Evolutionary conservation across 2,329 filamentous ascomycete species (phyloP), one percentile per base, ranked within the genome.

Genomic region (Pseudofabraea citricarpa): DNA sequence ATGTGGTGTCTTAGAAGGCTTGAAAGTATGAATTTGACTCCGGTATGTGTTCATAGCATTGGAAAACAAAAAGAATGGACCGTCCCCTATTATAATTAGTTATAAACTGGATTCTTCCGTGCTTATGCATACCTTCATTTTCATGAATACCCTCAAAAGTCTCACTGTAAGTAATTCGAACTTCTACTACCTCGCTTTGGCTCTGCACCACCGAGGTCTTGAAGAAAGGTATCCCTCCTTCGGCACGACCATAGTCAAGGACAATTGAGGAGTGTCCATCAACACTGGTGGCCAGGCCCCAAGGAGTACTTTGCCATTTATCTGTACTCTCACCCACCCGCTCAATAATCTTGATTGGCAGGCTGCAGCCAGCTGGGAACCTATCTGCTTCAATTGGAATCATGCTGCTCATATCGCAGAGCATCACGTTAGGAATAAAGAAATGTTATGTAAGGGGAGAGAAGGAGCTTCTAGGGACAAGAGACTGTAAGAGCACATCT

Each of bases 31-130:
- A 15, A 38, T 41, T 22, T 48, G 40, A 12, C 46, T 36, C 45
- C 53, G 40, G 29, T 55, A 55, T 22, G 50, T 53, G 24, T 54
- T 52, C 53, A 52, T 56, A 10, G 53, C 52, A 43, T 55, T 54
- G n/a, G 50, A 54, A 15, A 56, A 50, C 6, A 54, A 26, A 24
- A 56, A 54, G 31, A 53, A 54, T 18, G 53, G 50, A 9, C 52
- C 52, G 36, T 56, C 52, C 18, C 52, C 53, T 56, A 31, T n/a
- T 24, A 13, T 21, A 26, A 19, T 29, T 33, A 48, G 16, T 16
- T 32, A 8, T 13, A n/a, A 15, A 13, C 5, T 22, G 10, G 13
- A 7, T 18, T 15, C 20, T 23, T 52, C 15, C n/a, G 12, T 22
- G 27, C 6, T 2, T 12, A 6, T 29, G 4, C 40, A 24, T 45